Conservation (phyloP, 2,329 filamentous ascomycete genomes). For the Sporothrix brasiliensis region DNA sequence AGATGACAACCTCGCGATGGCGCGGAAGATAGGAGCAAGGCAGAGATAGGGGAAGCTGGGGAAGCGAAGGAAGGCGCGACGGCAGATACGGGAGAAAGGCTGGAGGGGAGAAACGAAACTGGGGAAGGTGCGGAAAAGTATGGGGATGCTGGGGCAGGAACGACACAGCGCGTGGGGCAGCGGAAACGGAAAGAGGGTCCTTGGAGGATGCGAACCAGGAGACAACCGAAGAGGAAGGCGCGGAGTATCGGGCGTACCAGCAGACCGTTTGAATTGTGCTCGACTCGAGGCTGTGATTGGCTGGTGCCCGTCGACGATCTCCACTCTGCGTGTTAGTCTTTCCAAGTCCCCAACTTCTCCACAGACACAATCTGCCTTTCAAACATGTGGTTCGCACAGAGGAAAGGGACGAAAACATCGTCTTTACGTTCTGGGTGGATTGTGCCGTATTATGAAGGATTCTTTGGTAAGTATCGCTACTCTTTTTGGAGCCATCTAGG, state of each 20-base stretch:
- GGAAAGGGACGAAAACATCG: background rate
- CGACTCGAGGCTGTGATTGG: constrained; percentile 4
- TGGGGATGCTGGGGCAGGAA: constrained; percentile 17
- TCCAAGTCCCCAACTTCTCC: background rate
- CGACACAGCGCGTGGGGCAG: background rate
- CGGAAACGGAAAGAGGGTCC: background rate
- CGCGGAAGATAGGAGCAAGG: constrained; percentile 21
- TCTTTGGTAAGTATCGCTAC: background rate
- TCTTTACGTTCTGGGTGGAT: background rate
- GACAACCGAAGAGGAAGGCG: constrained; percentile 14
- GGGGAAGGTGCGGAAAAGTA: background rate
- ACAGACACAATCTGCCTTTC: background rate
- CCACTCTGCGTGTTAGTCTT: constrained; percentile 25
- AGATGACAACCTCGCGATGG: constrained; percentile 7
- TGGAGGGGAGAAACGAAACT: background rate
- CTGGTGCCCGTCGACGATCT: background rate
- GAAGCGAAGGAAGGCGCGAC: background rate
- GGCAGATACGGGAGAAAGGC: background rate
- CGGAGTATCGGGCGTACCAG: constrained; percentile 19
- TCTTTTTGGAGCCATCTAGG: background rate
- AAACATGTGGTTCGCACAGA: no score
- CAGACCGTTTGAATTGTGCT: background rate
- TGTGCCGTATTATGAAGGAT: background rate
- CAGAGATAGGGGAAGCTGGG: constrained; percentile 1
- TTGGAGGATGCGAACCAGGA: background rate